Conservation (phyloP, 257 asterid species). For the Capsicum pubescens region DNA sequence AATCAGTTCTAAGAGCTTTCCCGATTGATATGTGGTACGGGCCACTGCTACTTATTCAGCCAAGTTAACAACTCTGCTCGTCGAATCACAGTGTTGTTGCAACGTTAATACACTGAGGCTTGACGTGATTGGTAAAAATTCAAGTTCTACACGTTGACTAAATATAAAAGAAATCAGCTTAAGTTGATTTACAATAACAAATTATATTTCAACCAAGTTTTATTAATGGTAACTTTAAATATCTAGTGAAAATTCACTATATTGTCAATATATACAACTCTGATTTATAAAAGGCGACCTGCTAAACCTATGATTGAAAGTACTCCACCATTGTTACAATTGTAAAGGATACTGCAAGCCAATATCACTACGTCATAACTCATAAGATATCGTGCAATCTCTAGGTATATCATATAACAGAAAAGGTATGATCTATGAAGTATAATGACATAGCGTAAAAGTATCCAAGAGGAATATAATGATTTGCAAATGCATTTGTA, state of each 20-base stretch:
- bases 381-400: neutral
- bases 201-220: too few relatives aligned
- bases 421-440: neutral
- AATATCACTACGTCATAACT: neutral
- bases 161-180: too few relatives aligned
- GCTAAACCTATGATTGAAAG: neutral
- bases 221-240: too few relatives aligned
- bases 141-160: too few relatives aligned
- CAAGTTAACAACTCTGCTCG: slow-evolving; percentile 42
- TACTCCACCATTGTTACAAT: too few relatives aligned
- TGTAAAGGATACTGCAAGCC: neutral
- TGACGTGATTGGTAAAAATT: too few relatives aligned
- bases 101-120: slow-evolving; percentile 41
- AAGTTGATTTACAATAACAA: too few relatives aligned
- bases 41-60: slow-evolving; percentile 54
- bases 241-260: too few relatives aligned
- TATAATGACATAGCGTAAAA: too few relatives aligned
- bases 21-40: slow-evolving; percentile 48
- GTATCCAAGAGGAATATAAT: too few relatives aligned
- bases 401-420: neutral
- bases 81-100: slow-evolving; percentile 56
- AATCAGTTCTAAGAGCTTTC: slow-evolving; percentile 49
- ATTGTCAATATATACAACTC: too few relatives aligned
- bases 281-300: too few relatives aligned
- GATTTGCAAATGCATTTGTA: neutral